A percentile compares a stretch with the other conserved stretches of the same genome.
phyloP scores from a whole-genome alignment of 139 green algal genomes.

The Pseudopediastrum boryanum region DNA sequence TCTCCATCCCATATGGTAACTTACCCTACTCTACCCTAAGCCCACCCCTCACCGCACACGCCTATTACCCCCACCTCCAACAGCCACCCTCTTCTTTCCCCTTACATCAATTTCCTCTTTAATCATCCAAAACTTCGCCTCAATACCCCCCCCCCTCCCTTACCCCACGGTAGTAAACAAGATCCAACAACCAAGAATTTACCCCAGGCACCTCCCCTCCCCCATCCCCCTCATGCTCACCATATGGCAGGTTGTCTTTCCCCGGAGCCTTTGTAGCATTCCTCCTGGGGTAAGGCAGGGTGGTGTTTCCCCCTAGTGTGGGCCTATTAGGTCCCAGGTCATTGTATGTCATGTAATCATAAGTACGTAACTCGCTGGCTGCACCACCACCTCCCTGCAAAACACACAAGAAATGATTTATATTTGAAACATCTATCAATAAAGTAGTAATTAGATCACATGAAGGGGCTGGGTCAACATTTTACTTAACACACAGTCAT shows the following conservation, averaged over 20 bases:
- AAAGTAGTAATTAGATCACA: not conserved
- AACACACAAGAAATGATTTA: too few relatives aligned
- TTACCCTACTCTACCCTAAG: too few relatives aligned
- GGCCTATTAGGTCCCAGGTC: constrained; percentile 29
- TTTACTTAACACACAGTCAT: too few relatives aligned
- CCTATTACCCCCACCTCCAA: not conserved
- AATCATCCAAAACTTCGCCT: not conserved
- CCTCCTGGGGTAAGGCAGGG: constrained; percentile 36
- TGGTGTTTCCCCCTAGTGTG: not conserved
- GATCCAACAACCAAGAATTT: too few relatives aligned
- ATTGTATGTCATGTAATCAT: constrained; percentile 28
- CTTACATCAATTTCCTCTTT: not conserved
- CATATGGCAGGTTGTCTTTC: constrained; percentile 24
- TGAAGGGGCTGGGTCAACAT: too few relatives aligned
- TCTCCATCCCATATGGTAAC: too few relatives aligned
- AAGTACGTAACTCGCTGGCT: constrained; percentile 2
- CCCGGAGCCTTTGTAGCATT: constrained; percentile 25
- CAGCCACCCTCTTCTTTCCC: not conserved
- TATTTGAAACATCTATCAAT: not conserved
- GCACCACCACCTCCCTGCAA: not conserved
- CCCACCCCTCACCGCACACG: too few relatives aligned
- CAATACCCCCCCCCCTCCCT: too few relatives aligned
- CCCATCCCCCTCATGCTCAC: not conserved
- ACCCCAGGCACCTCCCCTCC: not conserved
- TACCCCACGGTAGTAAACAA: too few relatives aligned